Percentiles rank a stretch among this genome's conserved stretches.
Evolutionary conservation across 2,329 filamentous ascomycete species (phyloP).

Genomic region (Colletotrichum cuscutae): DNA sequence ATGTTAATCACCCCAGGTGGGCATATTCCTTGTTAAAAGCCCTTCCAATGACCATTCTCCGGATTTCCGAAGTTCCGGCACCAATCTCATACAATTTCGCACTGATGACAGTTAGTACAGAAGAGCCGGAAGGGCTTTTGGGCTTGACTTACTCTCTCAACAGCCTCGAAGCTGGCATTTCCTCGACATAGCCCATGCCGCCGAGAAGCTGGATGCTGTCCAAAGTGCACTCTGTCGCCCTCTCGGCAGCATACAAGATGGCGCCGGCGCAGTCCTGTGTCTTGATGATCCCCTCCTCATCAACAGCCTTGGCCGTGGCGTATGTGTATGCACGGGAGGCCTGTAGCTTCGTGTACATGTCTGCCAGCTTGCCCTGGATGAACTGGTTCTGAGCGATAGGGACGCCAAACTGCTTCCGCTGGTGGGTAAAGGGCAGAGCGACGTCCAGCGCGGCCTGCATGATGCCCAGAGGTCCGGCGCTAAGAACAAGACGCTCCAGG

Average conservation of each 20-base stretch:
- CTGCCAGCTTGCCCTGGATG: conserved; percentile 90
- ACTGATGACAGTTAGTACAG: conserved; percentile 51
- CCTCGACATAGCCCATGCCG: conserved; percentile 95
- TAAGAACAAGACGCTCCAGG: conserved; percentile 90
- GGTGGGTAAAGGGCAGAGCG: conserved; percentile 87
- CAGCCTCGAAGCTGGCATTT: conserved; percentile 89
- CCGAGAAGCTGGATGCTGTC: conserved; percentile 94
- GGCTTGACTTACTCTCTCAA: conserved; percentile 69
- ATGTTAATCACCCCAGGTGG: conserved; percentile 33
- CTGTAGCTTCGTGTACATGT: conserved; percentile 96
- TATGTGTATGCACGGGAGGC: conserved; percentile 91
- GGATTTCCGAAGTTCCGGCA: conserved; percentile 92
- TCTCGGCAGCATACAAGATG: conserved; percentile 91
- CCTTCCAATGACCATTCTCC: conserved; percentile 92
- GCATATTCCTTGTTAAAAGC: conserved; percentile 90
- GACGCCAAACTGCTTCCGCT: conserved; percentile 85
- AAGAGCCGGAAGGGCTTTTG: background rate
- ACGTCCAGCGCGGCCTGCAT: conserved; percentile 94
- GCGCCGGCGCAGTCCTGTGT: conserved; percentile 96
- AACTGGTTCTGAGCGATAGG: conserved; percentile 94
- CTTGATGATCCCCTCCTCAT: conserved; percentile 76
- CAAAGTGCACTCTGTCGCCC: conserved; percentile 86
- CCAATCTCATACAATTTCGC: conserved; percentile 94
- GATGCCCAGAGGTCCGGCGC: conserved; percentile 88
- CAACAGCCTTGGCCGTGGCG: conserved; percentile 80